Conservation (phyloP, 2,329 filamentous ascomycete genomes). For the Arthrocladium fulminans region DNA sequence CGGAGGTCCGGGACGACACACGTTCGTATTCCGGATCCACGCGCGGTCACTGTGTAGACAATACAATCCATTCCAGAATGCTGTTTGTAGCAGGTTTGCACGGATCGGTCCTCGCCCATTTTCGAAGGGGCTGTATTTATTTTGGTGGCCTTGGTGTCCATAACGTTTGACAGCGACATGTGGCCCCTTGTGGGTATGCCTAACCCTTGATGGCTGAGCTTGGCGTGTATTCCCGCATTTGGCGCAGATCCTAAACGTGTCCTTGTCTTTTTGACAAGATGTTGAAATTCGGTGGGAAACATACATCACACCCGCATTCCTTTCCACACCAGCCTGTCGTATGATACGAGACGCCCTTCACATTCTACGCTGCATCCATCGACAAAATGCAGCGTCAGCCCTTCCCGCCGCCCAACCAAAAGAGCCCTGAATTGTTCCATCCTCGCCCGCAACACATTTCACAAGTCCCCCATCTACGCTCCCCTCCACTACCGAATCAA, state of each 20-base stretch:
- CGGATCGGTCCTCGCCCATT: no score
- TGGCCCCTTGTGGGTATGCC: no score
- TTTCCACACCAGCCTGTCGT: background rate
- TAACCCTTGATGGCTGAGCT: no score
- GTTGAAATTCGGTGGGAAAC: background rate
- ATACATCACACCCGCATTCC: background rate
- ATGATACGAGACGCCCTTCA: background rate
- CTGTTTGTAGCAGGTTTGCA: no score
- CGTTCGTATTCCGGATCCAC: no score
- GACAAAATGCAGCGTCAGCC: conserved; percentile 72
- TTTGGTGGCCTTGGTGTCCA: no score
- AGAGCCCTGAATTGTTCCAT: conserved; percentile 89
- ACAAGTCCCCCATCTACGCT: conserved; percentile 91
- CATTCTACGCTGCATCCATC: background rate
- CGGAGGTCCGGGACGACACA: no score
- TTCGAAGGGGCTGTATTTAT: no score
- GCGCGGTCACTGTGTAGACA: no score
- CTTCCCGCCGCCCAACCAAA: conserved; percentile 65
- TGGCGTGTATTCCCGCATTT: no score
- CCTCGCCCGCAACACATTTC: conserved; percentile 97
- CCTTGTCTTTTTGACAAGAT: background rate
- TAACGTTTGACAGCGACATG: no score
- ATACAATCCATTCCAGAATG: no score
- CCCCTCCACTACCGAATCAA: conserved; percentile 69
- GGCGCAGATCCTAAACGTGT: conserved; percentile 1